Percentiles rank a stretch among this genome's conserved stretches.
These are phyloP conservation scores for Metschnikowia lunata DNA, from an alignment of 805 yeast species.

Conservation along the genomic window DNA sequence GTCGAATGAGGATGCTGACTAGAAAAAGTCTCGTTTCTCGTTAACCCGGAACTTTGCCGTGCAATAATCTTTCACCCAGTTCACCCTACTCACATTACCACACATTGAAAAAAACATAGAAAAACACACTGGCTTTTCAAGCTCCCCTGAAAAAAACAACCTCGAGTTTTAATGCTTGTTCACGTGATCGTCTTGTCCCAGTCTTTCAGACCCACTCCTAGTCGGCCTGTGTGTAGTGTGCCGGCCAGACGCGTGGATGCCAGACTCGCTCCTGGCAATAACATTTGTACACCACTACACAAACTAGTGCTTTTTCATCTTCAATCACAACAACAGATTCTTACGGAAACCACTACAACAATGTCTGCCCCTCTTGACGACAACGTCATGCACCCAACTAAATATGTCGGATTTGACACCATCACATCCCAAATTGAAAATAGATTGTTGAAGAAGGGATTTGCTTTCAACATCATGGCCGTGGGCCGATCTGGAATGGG, in stretches of 20 bases:
- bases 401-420: conserved; percentile 94
- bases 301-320: not conserved
- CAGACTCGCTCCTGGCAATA: not conserved
- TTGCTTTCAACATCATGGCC: conserved; percentile 89
- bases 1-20: too few species aligned
- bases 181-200: too few species aligned
- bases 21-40: too few species aligned
- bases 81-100: too few species aligned
- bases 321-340: not conserved
- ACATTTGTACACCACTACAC: not conserved
- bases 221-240: conserved; percentile 2
- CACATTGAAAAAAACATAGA: too few species aligned
- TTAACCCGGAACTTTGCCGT: too few species aligned
- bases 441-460: conserved; percentile 85
- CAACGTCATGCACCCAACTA: conserved; percentile 48
- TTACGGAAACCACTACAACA: not conserved
- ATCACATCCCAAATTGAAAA: conserved; percentile 94
- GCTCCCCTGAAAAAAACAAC: too few species aligned
- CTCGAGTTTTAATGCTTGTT: too few species aligned
- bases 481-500: conserved; percentile 93
- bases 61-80: too few species aligned
- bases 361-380: conserved; percentile 20
- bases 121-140: too few species aligned
- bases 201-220: too few species aligned
- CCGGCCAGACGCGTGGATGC: conserved; percentile 5